Evolutionary conservation across 495 filamentous ascomycete genomes (phyloP).

Genomic region (Neurospora cerealis): DNA sequence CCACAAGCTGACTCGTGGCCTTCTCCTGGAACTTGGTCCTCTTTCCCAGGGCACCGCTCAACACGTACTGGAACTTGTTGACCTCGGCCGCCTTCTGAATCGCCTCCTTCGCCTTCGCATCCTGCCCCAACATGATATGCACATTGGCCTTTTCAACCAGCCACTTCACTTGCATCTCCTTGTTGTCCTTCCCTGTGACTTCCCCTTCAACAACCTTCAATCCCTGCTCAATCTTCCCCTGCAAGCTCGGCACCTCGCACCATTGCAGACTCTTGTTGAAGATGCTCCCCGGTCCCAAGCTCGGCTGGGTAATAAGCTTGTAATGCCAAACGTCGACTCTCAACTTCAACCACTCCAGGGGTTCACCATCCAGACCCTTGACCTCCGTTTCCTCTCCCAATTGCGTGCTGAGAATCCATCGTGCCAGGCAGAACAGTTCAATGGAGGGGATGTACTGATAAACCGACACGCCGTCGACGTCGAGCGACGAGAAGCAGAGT

Average conservation of each 20-base stretch:
- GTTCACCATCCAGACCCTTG: neutral
- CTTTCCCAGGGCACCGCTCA: slow-evolving; percentile 83
- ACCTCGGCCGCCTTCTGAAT: slow-evolving; percentile 52
- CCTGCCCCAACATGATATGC: slow-evolving; percentile 75
- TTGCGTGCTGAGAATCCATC: slow-evolving; percentile 49
- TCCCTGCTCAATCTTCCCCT: slow-evolving; percentile 37
- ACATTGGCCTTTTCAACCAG: slow-evolving; percentile 74
- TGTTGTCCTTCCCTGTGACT: slow-evolving; percentile 27
- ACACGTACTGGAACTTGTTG: slow-evolving; percentile 66
- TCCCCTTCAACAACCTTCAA: slow-evolving; percentile 34
- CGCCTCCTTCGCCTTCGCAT: slow-evolving; percentile 62
- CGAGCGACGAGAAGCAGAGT: slow-evolving; percentile 52
- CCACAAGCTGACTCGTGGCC: slow-evolving; percentile 82
- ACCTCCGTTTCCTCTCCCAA: slow-evolving; percentile 6
- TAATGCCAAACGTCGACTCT: slow-evolving; percentile 81
- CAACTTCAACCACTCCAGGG: slow-evolving; percentile 44
- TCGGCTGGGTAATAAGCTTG: slow-evolving; percentile 69
- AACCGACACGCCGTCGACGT: slow-evolving; percentile 74
- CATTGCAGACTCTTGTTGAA: slow-evolving; percentile 35
- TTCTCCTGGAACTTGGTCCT: slow-evolving; percentile 87
- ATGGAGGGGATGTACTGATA: slow-evolving; percentile 76
- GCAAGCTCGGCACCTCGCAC: slow-evolving; percentile 40
- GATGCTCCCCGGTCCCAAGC: slow-evolving; percentile 40
- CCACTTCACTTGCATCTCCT: slow-evolving; percentile 48
- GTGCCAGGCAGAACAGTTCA: slow-evolving; percentile 71